Evolutionary conservation across 1,284 basidiomycete genomes (phyloP), one percentile per base, ranked within the genome.

Genomic region (Ganoderma multipileum): DNA sequence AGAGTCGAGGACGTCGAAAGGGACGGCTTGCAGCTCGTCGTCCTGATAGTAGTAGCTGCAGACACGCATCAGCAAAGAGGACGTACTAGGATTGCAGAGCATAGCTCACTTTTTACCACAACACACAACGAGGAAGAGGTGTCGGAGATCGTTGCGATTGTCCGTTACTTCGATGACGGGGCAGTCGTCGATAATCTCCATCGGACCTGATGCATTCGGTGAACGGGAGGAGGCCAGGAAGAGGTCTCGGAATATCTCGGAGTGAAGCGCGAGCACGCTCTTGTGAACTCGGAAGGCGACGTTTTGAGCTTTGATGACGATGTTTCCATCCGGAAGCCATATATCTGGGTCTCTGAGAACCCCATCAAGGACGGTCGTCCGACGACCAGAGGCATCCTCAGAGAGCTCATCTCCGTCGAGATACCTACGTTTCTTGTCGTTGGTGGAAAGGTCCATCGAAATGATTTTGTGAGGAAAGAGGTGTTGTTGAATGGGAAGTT

Each of bases 1-100:
- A 3, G 64, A 33, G 6, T 41, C 30, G 26, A 73, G 47, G 9
- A 54, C 33, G 11, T 33, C 36, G 33, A 70, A 67, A 1, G 36
- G 12, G 18, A 68, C 42, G 11, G 44, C 5, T 16, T 62, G 23
- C 14, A 33, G 47, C 26, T 42, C 12, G 33, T 63, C 63, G 14
- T 33, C 14, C 28, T 18, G 9, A 7, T 57, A 42, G 63, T 58
- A 71, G 14, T 64, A 63, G 52, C 70, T 68, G 36, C 7, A n/a
- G 4, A 6, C 36, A n/a, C 26, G 23, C 42, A 28, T 44, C 2
- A 14, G 30, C 26, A 20, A 1, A 33, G 18, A 23, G 12, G 16
- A 14, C 26, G 2, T 3, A 6, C 1, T 28, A 14, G 11, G 28
- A 28, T 3, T 14, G 14, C 12, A 30, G 59, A 20, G n/a, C 7